Evolutionary conservation across 2,329 filamentous ascomycete species (phyloP), one percentile per base, ranked within the genome.

Genomic region (Epichloe aotearoae): DNA sequence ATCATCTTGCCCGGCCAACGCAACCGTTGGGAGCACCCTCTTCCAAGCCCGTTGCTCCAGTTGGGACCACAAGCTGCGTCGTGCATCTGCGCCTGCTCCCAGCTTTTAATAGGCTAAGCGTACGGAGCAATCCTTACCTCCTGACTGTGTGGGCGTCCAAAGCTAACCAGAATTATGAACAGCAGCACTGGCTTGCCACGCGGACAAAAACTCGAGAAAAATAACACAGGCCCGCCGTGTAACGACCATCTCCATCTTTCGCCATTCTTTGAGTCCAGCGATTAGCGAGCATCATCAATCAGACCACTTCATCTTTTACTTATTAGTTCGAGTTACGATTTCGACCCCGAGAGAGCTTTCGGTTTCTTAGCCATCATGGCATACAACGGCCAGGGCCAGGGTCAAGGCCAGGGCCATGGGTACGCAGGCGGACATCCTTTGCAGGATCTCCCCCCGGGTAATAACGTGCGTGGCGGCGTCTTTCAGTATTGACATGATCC

Each of bases 371-470:
- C 59, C 59, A 66, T 52, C 53, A 72, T 72, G 69, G 82, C 82
- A 62, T 85, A 85, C 70, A 77, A 79, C 68, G 77, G 79, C 64
- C 68, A 71, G 62, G 73, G 75, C 68, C 74, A 76, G 63, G 76
- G 76, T 58, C 51, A 50, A 10, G 48, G 52, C 33, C 66, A 71
- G 58, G 73, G 73, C 55, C 73, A 78, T 57, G 77, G 77, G 51
- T 83, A 81, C 58, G 73, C 79, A 51, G 76, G 61, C 51, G 76
- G 61, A 59, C 82, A 87, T 64, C 76, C 74, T 53, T 67, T 87
- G 61, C 80, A 86, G 62, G 83, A 88, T 62, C 72, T 87, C 36
- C 77, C 79, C 74, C 79, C 74, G 53, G 75, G 75, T 53, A 73
- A 72, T 61, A 74, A 72, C 63, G 84, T 86, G 74, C 72, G 81